phyloP scores from a whole-genome alignment of 2,329 filamentous ascomycete species.

The Ceratocystis alfenasii region DNA sequence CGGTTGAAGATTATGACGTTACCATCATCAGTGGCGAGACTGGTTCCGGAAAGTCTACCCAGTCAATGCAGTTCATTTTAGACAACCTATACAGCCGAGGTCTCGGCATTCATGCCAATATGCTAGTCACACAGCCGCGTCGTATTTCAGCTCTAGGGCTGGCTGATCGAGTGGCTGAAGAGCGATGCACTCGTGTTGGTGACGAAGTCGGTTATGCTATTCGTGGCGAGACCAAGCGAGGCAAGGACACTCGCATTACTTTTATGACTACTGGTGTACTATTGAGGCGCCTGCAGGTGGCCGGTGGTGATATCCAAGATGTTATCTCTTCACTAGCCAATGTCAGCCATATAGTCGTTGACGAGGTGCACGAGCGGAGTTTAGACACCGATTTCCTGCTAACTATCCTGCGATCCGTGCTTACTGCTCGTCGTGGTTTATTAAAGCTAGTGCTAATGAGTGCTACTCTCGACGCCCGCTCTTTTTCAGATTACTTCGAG shows the following conservation, averaged over 20 bases:
- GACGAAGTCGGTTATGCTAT: conserved; percentile 88
- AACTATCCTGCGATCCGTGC: conserved; percentile 71
- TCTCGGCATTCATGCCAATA: conserved; percentile 68
- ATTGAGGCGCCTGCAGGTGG: conserved; percentile 64
- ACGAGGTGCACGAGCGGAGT: conserved; percentile 92
- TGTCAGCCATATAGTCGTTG: conserved; percentile 87
- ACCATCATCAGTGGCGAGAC: conserved; percentile 47
- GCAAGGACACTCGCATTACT: conserved; percentile 68
- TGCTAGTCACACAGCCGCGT: conserved; percentile 89
- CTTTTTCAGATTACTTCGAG: conserved; percentile 76
- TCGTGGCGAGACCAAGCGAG: conserved; percentile 72
- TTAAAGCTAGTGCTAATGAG: conserved; percentile 92
- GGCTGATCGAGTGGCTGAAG: conserved; percentile 87
- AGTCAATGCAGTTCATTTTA: conserved; percentile 89
- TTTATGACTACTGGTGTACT: conserved; percentile 95
- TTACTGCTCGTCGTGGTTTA: conserved; percentile 61
- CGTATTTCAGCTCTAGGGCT: conserved; percentile 89
- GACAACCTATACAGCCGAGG: conserved; percentile 74
- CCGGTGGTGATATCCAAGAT: conserved; percentile 50
- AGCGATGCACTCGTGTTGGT: conserved; percentile 69
- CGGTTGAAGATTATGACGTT: conserved; percentile 67
- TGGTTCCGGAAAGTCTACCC: conserved; percentile 37
- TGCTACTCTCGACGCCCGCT: conserved; percentile 78
- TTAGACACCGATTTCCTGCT: conserved; percentile 91
- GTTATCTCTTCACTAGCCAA: conserved; percentile 72